These are phyloP conservation scores for Quercus aquifolioides DNA, from an alignment of 306 rosid species.

Conservation along the genomic window DNA sequence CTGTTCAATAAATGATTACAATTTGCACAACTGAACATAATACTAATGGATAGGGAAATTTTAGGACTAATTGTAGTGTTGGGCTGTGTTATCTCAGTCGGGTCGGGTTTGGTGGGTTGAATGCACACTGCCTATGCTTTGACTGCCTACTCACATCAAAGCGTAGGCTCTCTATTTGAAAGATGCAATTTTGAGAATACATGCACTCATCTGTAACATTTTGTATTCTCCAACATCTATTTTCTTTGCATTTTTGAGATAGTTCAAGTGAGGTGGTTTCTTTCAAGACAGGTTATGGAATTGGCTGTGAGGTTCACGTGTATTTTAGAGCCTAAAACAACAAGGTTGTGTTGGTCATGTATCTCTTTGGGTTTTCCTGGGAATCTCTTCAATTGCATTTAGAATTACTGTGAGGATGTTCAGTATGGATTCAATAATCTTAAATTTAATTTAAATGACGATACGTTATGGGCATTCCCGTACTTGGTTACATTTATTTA, in stretches of 20 bases:
- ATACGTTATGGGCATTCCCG: background rate
- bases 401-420: background rate
- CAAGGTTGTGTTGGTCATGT: too few relatives aligned
- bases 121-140: too few relatives aligned
- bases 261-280: background rate
- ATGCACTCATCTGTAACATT: background rate
- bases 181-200: background rate
- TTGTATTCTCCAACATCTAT: background rate
- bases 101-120: too few relatives aligned
- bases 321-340: background rate
- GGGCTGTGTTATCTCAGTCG: too few relatives aligned
- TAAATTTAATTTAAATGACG: background rate
- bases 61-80: too few relatives aligned
- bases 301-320: background rate
- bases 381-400: background rate
- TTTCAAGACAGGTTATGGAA: background rate
- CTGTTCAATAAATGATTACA: too few relatives aligned
- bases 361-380: background rate
- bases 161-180: background rate
- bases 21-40: too few relatives aligned
- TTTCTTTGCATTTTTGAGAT: background rate
- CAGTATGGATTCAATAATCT: background rate
- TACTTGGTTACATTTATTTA: background rate
- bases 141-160: too few relatives aligned
- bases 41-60: too few relatives aligned